Evolutionary conservation across 805 yeast genomes (phyloP).

Genomic region (Myxozyma kluyveri): DNA sequence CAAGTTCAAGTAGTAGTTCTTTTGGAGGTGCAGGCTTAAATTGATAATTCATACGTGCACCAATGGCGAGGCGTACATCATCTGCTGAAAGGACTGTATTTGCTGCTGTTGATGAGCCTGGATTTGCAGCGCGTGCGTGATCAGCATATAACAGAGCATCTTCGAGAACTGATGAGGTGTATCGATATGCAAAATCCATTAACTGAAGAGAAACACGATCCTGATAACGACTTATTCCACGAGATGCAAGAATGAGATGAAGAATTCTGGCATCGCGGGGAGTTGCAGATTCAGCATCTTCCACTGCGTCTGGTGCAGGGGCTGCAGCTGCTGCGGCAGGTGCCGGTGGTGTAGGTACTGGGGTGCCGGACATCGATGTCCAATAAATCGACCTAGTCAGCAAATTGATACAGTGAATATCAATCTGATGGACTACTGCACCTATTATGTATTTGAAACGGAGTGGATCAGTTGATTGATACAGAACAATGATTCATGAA

Average conservation of each 20-base stretch:
- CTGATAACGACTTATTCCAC: conserved; percentile 86
- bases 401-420: no score
- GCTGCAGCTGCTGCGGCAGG: background rate
- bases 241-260: conserved; percentile 88
- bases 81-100: conserved; percentile 63
- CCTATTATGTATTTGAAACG: no score
- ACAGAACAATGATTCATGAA: no score
- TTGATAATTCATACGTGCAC: conserved; percentile 91
- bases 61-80: conserved; percentile 87
- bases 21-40: conserved; percentile 96
- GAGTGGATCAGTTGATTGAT: no score
- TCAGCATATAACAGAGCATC: conserved; percentile 90
- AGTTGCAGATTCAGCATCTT: conserved; percentile 26
- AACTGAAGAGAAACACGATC: conserved; percentile 94
- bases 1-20: conserved; percentile 83
- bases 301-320: conserved; percentile 6
- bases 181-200: conserved; percentile 92
- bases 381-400: no score
- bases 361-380: background rate
- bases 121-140: conserved; percentile 47
- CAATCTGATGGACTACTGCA: no score
- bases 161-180: conserved; percentile 79
- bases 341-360: background rate
- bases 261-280: conserved; percentile 91
- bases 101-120: conserved; percentile 20